Conservation (phyloP, 805 yeast genomes). For the Kodamaea jinghongensis region DNA sequence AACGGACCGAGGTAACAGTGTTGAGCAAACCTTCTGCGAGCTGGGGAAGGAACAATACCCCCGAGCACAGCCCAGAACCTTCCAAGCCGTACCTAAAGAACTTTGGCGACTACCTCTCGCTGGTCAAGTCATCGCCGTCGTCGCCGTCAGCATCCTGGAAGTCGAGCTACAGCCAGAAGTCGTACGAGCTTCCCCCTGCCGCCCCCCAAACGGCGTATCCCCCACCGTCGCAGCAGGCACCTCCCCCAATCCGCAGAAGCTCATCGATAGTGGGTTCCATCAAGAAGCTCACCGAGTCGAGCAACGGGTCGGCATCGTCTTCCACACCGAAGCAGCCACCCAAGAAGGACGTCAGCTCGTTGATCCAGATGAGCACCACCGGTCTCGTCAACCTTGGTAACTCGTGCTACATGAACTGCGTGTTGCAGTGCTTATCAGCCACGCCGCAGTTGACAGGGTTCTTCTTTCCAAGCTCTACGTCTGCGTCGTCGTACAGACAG, state of each 20-base stretch:
- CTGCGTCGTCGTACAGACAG: slow-evolving; percentile 50
- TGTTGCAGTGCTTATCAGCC: slow-evolving; percentile 81
- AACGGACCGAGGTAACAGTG: slow-evolving; percentile 13
- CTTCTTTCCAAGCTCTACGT: slow-evolving; percentile 43
- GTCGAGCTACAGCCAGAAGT: no score
- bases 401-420: slow-evolving; percentile 90
- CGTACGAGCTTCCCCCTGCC: no score
- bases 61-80: slow-evolving; percentile 9
- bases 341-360: not conserved
- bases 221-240: slow-evolving; percentile 7
- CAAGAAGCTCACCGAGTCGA: slow-evolving; percentile 4
- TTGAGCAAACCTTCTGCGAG: slow-evolving; percentile 21
- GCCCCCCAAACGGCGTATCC: not conserved
- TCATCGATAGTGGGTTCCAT: slow-evolving; percentile 3
- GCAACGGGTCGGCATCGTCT: not conserved
- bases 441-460: slow-evolving; percentile 62
- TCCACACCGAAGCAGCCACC: not conserved
- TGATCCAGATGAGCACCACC: slow-evolving; percentile 42
- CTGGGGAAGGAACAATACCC: not conserved
- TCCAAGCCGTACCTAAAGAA: slow-evolving; percentile 21
- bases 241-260: slow-evolving; percentile 3
- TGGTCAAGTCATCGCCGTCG: slow-evolving; percentile 20
- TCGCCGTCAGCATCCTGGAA: slow-evolving; percentile 9
- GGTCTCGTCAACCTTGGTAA: slow-evolving; percentile 85
- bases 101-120: slow-evolving; percentile 26